Evolutionary conservation across 2,329 filamentous ascomycete species (phyloP).

Genomic region (Diplodia sapinea): DNA sequence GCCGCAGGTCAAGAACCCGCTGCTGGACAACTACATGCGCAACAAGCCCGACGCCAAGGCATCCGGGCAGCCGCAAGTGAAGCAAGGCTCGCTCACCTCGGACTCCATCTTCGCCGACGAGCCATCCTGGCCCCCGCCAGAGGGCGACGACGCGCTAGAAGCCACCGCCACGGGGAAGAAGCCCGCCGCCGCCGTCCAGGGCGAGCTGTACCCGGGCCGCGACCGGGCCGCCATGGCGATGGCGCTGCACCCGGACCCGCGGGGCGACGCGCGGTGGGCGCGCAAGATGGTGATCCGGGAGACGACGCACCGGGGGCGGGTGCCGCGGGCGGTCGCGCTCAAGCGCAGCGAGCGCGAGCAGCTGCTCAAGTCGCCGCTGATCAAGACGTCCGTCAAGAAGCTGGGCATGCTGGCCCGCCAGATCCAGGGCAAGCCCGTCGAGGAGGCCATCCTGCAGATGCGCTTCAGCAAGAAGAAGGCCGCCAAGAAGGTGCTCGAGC

Average conservation of each 20-base stretch:
- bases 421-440: constrained; percentile 90
- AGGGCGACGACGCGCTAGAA: constrained; percentile 32
- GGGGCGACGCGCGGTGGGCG: constrained; percentile 74
- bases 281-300: constrained; percentile 82
- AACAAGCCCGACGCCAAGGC: constrained; percentile 30
- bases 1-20: constrained; percentile 53
- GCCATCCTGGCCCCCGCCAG: neutral
- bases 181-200: neutral
- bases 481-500: constrained; percentile 76
- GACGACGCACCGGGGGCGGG: constrained; percentile 69
- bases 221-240: constrained; percentile 63
- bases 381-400: constrained; percentile 92
- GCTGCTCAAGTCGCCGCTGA: constrained; percentile 67
- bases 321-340: constrained; percentile 70
- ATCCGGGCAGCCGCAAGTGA: constrained; percentile 35
- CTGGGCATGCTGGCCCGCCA: constrained; percentile 83
- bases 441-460: constrained; percentile 95
- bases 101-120: constrained; percentile 61
- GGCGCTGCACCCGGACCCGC: constrained; percentile 76
- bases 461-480: constrained; percentile 93
- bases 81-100: constrained; percentile 52
- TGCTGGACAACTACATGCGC: constrained; percentile 65
- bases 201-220: constrained; percentile 33
- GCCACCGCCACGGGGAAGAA: constrained; percentile 3
- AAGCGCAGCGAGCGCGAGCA: constrained; percentile 67